A percentile compares a stretch with the other conserved stretches of the same genome.
Conservation (phyloP, 768 basidiomycete genomes). For the Naganishia onofrii region DNA sequence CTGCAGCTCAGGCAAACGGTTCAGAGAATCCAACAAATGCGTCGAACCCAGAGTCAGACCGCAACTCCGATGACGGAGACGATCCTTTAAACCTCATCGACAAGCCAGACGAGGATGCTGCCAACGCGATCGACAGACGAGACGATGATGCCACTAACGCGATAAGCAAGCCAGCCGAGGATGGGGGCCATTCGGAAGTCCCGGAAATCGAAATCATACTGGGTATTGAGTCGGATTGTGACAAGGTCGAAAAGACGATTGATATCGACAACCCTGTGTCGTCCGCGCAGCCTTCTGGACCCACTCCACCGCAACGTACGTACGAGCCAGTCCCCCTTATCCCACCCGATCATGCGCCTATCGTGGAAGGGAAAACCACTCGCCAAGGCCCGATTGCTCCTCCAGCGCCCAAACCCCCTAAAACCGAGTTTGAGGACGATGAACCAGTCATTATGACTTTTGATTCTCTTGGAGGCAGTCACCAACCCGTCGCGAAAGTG, state of each 20-base stretch:
- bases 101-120: not conserved
- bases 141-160: slow-evolving; percentile 2
- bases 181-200: slow-evolving; percentile 8
- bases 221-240: not conserved
- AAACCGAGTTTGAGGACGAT: not conserved
- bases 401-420: not conserved
- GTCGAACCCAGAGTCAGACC: not conserved
- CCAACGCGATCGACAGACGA: not conserved
- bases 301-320: not conserved
- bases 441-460: slow-evolving; percentile 70
- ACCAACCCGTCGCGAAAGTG: slow-evolving; percentile 63
- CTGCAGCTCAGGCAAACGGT: not conserved
- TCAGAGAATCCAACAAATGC: not conserved
- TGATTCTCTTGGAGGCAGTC: slow-evolving; percentile 79
- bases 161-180: not conserved
- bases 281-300: not conserved
- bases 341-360: not conserved
- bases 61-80: slow-evolving; percentile 3
- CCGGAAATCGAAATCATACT: slow-evolving; percentile 30
- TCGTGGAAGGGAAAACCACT: not conserved
- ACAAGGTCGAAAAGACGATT: slow-evolving; percentile 18
- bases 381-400: not conserved
- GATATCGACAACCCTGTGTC: not conserved
- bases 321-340: not conserved
- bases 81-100: not conserved